Base-by-base conservation (phyloP, 768 basidiomycete species). In the Termitomyces bulborhizus region DNA sequence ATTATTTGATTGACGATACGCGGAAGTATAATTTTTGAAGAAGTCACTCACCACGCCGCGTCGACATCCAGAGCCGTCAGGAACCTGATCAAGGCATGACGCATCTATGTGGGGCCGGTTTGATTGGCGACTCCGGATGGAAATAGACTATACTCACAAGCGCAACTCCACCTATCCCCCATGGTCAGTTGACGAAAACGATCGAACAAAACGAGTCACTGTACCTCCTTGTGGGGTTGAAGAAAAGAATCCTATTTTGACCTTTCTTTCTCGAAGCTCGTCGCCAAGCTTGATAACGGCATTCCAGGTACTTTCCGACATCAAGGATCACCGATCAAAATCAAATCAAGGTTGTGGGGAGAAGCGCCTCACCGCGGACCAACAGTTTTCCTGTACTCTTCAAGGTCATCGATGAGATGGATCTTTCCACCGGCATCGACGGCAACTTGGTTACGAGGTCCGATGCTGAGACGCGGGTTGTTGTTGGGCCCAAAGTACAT, bases 181-280 rank as follows among this genome's bases (percentile, higher is more conserved):
- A 59, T 57, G 58, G 54, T 62, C 47, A 57, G 56, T 21, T 46
- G 27, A 32, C 12, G 18, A 18, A 47, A 32, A 8, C 41, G 58
- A 42, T 42, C n/a, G 36, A 34, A 26, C 8, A 11, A 44, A 54
- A 60, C n/a, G 27, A 60, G 45, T 48, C 40, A 49, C 65, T 80
- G 65, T 70, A 88, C 88, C 85, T 77, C 94, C 94, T 74, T 96
- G 93, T 11, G 94, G 94, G 6, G 95, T 98, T 9, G 92, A 93
- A 29, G 90, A 93, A 73, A 96, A 96, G 81, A 96, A 96, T 24
- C 86, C 88, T 60, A 96, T 90, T 70, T 90, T 92, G 67, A 91
- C 75, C 59, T 93, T 88, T 72, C 88, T 91, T 69, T 88, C 84
- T 54, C 86, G 84, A 42, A 97, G 79, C 65, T 93, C 92, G 48